A percentile compares a stretch with the other conserved stretches of the same genome.
Conservation (phyloP, 192 early-diverging fungal species). For the Entomortierella lignicola region DNA sequence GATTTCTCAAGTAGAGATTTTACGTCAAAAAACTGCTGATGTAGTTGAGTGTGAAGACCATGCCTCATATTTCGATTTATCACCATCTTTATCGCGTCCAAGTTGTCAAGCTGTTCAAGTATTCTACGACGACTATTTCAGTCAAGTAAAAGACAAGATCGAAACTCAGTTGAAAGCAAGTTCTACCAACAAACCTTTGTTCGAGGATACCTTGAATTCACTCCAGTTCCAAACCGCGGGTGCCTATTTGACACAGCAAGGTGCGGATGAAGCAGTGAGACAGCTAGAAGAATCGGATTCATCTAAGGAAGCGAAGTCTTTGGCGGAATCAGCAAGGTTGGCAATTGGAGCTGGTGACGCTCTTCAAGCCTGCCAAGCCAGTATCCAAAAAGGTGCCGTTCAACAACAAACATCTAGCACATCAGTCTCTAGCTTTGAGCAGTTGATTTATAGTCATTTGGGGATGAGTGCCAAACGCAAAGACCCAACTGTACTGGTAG, state of each 20-base stretch:
- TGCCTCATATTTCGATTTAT: background rate
- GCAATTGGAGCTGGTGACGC: constrained; percentile 17
- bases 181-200: background rate
- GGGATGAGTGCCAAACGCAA: constrained; percentile 1
- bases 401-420: background rate
- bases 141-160: constrained; percentile 1
- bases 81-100: background rate
- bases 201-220: background rate
- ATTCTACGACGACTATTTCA: constrained; percentile 15
- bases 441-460: constrained; percentile 17
- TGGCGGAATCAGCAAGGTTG: background rate
- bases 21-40: background rate
- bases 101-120: constrained; percentile 11
- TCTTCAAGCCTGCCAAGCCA: constrained; percentile 20
- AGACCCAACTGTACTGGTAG: constrained; percentile 2
- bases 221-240: constrained; percentile 19
- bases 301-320: background rate
- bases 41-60: constrained; percentile 11
- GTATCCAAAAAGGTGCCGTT: constrained; percentile 1
- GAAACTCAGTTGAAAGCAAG: background rate
- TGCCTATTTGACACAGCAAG: constrained; percentile 13
- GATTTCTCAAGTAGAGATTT: background rate
- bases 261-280: background rate
- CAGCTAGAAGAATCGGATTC: background rate
- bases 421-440: constrained; percentile 15